Evolutionary conservation across 2,329 filamentous ascomycete species (phyloP).

Genomic region (Talaromyces sp.): DNA sequence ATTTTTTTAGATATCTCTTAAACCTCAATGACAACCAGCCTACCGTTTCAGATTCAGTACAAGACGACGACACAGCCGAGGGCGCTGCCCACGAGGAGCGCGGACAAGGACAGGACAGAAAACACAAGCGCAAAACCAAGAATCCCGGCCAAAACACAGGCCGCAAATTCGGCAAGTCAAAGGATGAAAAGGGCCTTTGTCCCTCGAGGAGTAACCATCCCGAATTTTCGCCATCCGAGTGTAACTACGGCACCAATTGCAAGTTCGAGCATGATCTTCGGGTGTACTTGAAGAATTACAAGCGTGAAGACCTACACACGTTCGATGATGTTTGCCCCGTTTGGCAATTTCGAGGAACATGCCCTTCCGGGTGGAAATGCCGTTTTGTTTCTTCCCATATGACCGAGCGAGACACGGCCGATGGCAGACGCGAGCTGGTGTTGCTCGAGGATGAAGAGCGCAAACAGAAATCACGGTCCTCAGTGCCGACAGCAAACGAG

Average conservation of each 20-base stretch:
- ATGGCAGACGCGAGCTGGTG: constrained; percentile 77
- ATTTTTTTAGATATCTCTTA: constrained; percentile 21
- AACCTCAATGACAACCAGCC: constrained; percentile 17
- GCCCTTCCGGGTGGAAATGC: constrained; percentile 87
- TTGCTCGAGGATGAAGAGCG: constrained; percentile 54
- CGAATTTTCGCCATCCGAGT: constrained; percentile 75
- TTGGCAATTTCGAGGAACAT: constrained; percentile 69
- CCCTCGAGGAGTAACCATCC: constrained; percentile 62
- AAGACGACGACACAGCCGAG: constrained; percentile 56
- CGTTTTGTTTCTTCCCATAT: constrained; percentile 85
- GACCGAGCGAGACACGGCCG: constrained; percentile 67
- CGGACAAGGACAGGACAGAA: constrained; percentile 28
- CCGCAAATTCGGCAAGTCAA: constrained; percentile 72
- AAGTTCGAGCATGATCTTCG: constrained; percentile 77
- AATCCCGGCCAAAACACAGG: constrained; percentile 74
- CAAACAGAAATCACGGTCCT: constrained; percentile 30
- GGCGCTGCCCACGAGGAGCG: constrained; percentile 44
- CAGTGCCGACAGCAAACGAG: constrained; percentile 30
- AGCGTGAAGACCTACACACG: constrained; percentile 70
- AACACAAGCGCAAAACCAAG: constrained; percentile 49
- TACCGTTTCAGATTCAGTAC: constrained; percentile 20
- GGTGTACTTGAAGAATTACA: constrained; percentile 75
- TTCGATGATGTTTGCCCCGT: constrained; percentile 76
- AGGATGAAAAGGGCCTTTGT: constrained; percentile 73
- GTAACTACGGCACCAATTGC: constrained; percentile 74